A percentile compares a stretch with the other conserved stretches of the same genome.
These are phyloP conservation scores for Irineochytrium annulatum DNA, from an alignment of 192 early-diverging fungal genomes.

Conservation along the genomic window DNA sequence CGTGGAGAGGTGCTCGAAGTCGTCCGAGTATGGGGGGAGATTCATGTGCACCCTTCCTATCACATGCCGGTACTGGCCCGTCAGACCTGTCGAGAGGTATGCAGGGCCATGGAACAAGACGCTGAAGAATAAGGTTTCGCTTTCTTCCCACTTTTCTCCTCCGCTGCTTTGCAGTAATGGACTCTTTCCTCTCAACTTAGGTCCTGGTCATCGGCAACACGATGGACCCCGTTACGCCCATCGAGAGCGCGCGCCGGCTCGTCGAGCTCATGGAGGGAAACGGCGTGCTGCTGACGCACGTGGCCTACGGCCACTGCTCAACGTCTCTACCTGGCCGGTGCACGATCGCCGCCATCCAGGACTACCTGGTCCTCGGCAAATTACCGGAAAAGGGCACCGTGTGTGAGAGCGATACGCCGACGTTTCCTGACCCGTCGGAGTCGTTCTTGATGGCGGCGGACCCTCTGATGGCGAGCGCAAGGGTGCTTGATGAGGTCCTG, in stretches of 20 bases:
- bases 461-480: too few relatives aligned
- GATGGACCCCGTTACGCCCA: constrained; percentile 46
- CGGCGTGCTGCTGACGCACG: constrained; percentile 28
- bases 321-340: constrained; percentile 26
- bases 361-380: constrained; percentile 19
- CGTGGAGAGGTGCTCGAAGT: not conserved
- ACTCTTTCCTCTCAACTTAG: not conserved
- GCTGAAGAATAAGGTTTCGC: constrained; percentile 18
- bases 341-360: constrained; percentile 18
- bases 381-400: constrained; percentile 5
- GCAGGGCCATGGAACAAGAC: constrained; percentile 43
- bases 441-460: too few relatives aligned
- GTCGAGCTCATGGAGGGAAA: constrained; percentile 18
- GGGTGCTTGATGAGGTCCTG: too few relatives aligned
- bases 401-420: constrained; percentile 1
- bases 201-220: constrained; percentile 38
- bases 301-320: constrained; percentile 43
- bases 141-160: not conserved
- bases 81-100: constrained; percentile 28
- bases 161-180: not conserved
- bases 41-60: not conserved
- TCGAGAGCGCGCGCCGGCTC: constrained; percentile 24
- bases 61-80: constrained; percentile 32
- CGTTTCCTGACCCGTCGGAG: too few relatives aligned
- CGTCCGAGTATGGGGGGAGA: not conserved